Evolutionary conservation across 2,329 filamentous ascomycete species (phyloP), one percentile per base, ranked within the genome.

Genomic region (Diplodia corticola): DNA sequence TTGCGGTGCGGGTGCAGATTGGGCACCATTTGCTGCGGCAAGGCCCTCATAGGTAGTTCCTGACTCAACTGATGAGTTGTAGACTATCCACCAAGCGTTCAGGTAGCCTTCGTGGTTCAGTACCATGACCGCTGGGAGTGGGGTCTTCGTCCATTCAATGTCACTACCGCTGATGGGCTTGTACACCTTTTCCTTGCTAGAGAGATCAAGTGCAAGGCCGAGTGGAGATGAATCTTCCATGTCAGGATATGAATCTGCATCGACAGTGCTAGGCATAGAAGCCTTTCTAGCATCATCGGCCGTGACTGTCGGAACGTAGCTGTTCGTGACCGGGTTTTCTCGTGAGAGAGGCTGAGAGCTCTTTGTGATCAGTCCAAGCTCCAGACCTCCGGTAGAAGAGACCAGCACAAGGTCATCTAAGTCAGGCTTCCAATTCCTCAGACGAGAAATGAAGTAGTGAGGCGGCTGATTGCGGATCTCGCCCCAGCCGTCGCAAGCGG

Each of bases 91-190:
- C 93, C 94, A 99, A 13, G 88, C 85, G 53, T 87, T 88, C 17
- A 99, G 82, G 10, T 96, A 80, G 69, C 95, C 95, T 73, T 97
- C 92, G 70, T 97, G 89, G 68, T 96, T 98, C 17, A 99, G 82
- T 33, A 92, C 85, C 84, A 95, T 89, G 49, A 97, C 83, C 12
- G 89, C 92, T 5, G 95, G 95, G 9, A 98, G 79, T 13, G 95
- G 94, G 1, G 87, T 88, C 0, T 89, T 85, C 4, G 93, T 96
- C 72, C 93, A 86, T 35, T 90, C 85, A 54, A 96, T 87, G 73
- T 96, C 64, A 28, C 64, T 66, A 90, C 69, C 86, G 88, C 69
- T 87, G 67, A 96, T 90, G 1, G 93, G 93, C 69, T 89, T 88
- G 69, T 87, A 83, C 2, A 97, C 91, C 70, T 87, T 91, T 63